phyloP scores from a whole-genome alignment of 352 stramenopile species.

The Phytophthora quininea region DNA sequence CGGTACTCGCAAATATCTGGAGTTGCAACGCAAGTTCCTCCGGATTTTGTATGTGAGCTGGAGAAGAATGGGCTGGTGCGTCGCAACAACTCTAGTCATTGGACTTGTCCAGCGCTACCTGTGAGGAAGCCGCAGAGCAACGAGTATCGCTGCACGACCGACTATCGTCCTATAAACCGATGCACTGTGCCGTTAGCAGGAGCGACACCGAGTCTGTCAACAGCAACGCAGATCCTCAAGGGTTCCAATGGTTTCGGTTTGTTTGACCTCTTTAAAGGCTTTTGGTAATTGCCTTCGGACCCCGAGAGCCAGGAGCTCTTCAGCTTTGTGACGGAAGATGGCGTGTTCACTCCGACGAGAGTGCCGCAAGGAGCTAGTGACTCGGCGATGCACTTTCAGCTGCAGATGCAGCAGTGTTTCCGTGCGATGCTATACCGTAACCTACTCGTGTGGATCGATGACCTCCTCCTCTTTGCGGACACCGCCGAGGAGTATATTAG shows the following conservation, averaged over 20 bases:
- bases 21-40: slow-evolving; percentile 21
- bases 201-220: slow-evolving; percentile 17
- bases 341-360: slow-evolving; percentile 23
- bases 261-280: slow-evolving; percentile 28
- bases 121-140: slow-evolving; percentile 17
- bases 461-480: slow-evolving; percentile 27
- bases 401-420: not conserved
- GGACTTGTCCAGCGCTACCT: slow-evolving; percentile 15
- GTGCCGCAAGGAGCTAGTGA: not conserved
- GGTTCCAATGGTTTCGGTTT: slow-evolving; percentile 19
- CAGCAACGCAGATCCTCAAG: slow-evolving; percentile 10
- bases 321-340: slow-evolving; percentile 23
- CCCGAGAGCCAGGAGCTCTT: slow-evolving; percentile 18
- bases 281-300: slow-evolving; percentile 23
- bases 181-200: slow-evolving; percentile 19
- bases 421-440: slow-evolving; percentile 1
- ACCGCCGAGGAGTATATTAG: slow-evolving; percentile 21
- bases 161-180: slow-evolving; percentile 18
- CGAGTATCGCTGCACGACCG: slow-evolving; percentile 22
- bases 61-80: slow-evolving; percentile 12
- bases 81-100: slow-evolving; percentile 21
- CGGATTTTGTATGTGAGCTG: slow-evolving; percentile 17
- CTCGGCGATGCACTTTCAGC: not conserved
- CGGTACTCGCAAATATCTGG: slow-evolving; percentile 9
- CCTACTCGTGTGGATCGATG: slow-evolving; percentile 37